Evolutionary conservation across 169 alveolate species (phyloP).

Genomic region (Pseudocohnilembus persalinus): DNA sequence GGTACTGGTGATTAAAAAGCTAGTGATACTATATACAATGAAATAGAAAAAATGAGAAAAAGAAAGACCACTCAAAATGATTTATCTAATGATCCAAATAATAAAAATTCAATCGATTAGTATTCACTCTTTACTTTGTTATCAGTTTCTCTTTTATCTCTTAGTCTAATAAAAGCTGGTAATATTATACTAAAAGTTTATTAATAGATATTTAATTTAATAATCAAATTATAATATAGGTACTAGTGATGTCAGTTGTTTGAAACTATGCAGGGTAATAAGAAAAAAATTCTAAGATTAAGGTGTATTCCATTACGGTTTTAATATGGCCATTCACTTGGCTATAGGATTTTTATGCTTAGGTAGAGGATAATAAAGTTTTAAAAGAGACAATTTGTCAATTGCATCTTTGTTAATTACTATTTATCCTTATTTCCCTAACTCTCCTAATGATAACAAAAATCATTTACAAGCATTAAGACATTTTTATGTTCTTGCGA

Average conservation of each 20-base stretch:
- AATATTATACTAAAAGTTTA: neutral
- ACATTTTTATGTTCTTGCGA: constrained; percentile 84
- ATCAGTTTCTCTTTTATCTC: constrained; percentile 72
- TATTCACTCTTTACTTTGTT: constrained; percentile 73
- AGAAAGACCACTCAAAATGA: constrained; percentile 39
- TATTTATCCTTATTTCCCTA: constrained; percentile 80
- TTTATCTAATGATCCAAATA: constrained; percentile 51
- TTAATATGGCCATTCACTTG: constrained; percentile 77
- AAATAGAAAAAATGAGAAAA: constrained; percentile 55
- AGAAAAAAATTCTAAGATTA: constrained; percentile 74
- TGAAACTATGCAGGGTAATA: constrained; percentile 67
- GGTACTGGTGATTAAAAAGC: constrained; percentile 80
- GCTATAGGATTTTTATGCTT: constrained; percentile 83
- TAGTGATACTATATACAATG: constrained; percentile 53
- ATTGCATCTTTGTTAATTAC: constrained; percentile 76
- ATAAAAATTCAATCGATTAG: constrained; percentile 79
- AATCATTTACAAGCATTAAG: constrained; percentile 84
- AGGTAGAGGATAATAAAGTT: constrained; percentile 82
- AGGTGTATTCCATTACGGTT: constrained; percentile 80
- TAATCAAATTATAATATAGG: neutral
- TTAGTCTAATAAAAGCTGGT: constrained; percentile 84
- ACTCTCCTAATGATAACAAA: constrained; percentile 78
- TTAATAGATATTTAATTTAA: too few relatives aligned
- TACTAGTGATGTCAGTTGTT: constrained; percentile 78
- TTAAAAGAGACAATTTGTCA: constrained; percentile 65